phyloP scores from a whole-genome alignment of 257 asterid genomes.

The Solanum dulcamara region DNA sequence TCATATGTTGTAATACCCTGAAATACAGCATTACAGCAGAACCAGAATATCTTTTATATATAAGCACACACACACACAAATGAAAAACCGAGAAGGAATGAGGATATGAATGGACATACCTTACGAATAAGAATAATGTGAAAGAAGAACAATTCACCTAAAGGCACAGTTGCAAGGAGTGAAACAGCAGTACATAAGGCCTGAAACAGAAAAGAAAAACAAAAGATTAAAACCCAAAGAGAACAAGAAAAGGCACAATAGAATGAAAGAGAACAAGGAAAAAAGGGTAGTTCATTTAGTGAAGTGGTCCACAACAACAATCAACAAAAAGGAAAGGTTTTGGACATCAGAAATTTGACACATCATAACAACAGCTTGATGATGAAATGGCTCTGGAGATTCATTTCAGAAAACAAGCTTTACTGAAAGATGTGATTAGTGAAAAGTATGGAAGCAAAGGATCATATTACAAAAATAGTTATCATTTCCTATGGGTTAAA shows the following conservation, averaged over 20 bases:
- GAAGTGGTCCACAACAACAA: not conserved
- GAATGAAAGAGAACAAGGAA: not conserved
- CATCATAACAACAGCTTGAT: not conserved
- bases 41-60: not conserved
- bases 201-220: conserved; percentile 25
- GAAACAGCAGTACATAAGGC: conserved; percentile 81
- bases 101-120: conserved; percentile 24
- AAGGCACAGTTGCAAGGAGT: conserved; percentile 73
- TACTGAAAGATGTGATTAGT: not conserved
- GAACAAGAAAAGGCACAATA: not conserved
- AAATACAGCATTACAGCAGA: not conserved
- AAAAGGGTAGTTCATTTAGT: not conserved
- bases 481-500: not conserved
- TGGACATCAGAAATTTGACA: not conserved
- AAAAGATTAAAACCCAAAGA: not conserved
- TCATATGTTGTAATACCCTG: conserved; percentile 97
- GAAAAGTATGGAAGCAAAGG: not conserved
- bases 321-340: not conserved
- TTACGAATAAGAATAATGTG: conserved; percentile 85
- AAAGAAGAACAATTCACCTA: conserved; percentile 89
- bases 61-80: not conserved
- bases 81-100: not conserved
- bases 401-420: not conserved
- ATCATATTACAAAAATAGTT: not conserved
- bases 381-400: not conserved